These are phyloP conservation scores for Plenodomus biglobosus DNA, from an alignment of 2,329 filamentous ascomycete genomes.

Conservation along the genomic window DNA sequence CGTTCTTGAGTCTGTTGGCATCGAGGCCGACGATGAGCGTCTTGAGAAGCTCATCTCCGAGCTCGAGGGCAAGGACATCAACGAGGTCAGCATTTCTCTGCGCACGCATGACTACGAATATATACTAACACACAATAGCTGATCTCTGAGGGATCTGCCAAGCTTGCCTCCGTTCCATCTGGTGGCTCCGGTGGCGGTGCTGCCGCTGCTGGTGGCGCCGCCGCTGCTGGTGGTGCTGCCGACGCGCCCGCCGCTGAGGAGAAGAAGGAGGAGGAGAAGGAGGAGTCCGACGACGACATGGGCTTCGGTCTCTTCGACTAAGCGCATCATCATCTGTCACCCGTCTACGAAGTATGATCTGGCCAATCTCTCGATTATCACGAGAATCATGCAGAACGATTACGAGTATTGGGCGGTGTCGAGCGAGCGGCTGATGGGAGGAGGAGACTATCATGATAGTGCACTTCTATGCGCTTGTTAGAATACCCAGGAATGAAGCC, in stretches of 20 bases:
- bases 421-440: constrained; percentile 38
- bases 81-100: constrained; percentile 67
- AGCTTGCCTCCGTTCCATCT: constrained; percentile 97
- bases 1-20: constrained; percentile 91
- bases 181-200: constrained; percentile 77
- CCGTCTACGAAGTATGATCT: constrained; percentile 33
- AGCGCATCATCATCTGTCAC: constrained; percentile 30
- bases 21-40: constrained; percentile 86
- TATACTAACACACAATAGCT: constrained; percentile 60
- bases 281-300: constrained; percentile 76
- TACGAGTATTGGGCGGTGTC: constrained; percentile 38
- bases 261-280: constrained; percentile 74
- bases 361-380: constrained; percentile 31
- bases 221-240: constrained; percentile 63
- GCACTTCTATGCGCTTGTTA: constrained; percentile 21
- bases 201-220: constrained; percentile 63
- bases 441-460: constrained; percentile 9
- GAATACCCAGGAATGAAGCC: constrained; percentile 42
- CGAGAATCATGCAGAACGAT: constrained; percentile 38
- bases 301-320: constrained; percentile 72
- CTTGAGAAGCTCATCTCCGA: constrained; percentile 84
- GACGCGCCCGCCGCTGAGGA: constrained; percentile 55
- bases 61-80: constrained; percentile 88
- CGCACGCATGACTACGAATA: constrained; percentile 10
- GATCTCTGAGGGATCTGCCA: constrained; percentile 83